These are phyloP conservation scores for Gonapodya prolifera DNA, from an alignment of 192 early-diverging fungal genomes.

Conservation along the genomic window DNA sequence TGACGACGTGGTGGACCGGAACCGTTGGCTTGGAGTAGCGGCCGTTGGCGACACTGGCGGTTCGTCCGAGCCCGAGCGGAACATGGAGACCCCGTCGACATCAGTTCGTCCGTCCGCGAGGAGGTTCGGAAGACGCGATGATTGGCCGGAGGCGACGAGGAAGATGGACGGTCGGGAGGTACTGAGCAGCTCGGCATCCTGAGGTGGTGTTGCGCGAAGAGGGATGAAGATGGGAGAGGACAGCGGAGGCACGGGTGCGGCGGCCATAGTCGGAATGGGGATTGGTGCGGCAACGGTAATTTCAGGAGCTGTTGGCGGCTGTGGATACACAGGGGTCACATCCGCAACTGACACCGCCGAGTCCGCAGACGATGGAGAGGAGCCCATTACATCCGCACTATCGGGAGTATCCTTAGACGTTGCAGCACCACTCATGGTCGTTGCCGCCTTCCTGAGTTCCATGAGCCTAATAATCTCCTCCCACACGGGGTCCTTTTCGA, in stretches of 20 bases:
- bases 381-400: not conserved
- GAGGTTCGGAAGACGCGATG: not conserved
- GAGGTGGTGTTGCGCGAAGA: not conserved
- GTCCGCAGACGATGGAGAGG: not conserved
- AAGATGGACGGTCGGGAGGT: not conserved
- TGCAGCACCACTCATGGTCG: not conserved
- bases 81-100: not conserved
- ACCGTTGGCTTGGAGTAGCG: too few species aligned
- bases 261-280: not conserved
- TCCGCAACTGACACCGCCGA: not conserved
- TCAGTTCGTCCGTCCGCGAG: not conserved
- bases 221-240: not conserved
- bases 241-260: not conserved
- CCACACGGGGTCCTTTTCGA: not conserved
- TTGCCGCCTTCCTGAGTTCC: not conserved
- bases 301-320: too few species aligned
- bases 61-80: not conserved
- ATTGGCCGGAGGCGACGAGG: not conserved
- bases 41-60: not conserved
- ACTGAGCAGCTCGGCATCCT: not conserved
- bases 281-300: not conserved
- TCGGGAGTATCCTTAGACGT: not conserved
- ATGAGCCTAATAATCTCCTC: not conserved
- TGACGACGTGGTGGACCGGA: too few species aligned
- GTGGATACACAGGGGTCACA: not conserved